These are phyloP conservation scores for Pythium brassicae DNA, from an alignment of 352 stramenopile species.

Conservation along the genomic window DNA sequence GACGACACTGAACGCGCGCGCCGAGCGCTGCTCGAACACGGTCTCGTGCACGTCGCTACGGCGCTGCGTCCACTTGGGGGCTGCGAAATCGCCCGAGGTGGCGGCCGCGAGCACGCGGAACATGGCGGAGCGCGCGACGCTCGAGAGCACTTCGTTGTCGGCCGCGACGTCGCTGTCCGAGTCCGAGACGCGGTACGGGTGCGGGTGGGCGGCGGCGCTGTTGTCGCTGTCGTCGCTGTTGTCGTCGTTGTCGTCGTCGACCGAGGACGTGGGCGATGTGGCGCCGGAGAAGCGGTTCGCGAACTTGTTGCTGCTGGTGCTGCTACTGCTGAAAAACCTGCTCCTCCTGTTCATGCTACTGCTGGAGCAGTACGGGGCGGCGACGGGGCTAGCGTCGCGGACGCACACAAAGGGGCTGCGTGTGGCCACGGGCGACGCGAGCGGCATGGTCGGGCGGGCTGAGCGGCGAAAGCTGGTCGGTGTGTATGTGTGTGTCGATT, in stretches of 20 bases:
- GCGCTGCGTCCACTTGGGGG: slow-evolving; percentile 9
- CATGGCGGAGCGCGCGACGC: slow-evolving; percentile 10
- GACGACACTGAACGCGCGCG: slow-evolving; percentile 13
- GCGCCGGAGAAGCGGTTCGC: slow-evolving; percentile 6
- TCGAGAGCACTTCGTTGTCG: slow-evolving; percentile 10
- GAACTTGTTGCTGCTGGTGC: background rate
- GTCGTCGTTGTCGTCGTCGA: background rate
- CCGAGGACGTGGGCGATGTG: slow-evolving; percentile 7
- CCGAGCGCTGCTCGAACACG: slow-evolving; percentile 10
- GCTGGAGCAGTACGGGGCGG: background rate
- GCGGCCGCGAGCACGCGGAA: slow-evolving; percentile 9
- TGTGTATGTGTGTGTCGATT: background rate
- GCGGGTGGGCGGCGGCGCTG: background rate
- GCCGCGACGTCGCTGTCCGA: background rate
- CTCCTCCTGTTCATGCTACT: background rate
- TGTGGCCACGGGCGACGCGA: background rate
- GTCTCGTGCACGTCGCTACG: background rate
- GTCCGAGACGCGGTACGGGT: background rate
- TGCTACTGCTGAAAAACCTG: background rate
- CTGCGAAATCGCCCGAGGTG: slow-evolving; percentile 2
- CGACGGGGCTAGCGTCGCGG: background rate
- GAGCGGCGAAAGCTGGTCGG: background rate
- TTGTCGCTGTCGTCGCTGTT: too few species aligned
- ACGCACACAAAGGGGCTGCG: slow-evolving; percentile 12
- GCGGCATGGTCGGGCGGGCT: background rate